Evolutionary conservation across 805 yeast genomes (phyloP).

Genomic region (Gaillardinia entomophila): DNA sequence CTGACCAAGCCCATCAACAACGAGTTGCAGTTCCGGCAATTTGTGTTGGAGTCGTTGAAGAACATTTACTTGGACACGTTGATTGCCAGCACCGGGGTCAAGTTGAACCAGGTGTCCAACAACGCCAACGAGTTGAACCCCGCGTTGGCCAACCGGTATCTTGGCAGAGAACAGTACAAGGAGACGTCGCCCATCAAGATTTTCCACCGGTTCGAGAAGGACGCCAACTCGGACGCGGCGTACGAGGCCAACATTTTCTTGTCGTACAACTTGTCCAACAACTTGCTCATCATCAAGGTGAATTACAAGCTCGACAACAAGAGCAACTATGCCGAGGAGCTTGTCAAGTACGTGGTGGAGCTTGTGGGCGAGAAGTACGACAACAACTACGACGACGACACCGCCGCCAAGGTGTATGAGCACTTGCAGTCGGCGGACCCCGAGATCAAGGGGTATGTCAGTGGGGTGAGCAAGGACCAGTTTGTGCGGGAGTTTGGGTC

Average conservation of each 20-base stretch:
- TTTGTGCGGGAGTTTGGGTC: not conserved
- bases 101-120: slow-evolving; percentile 20
- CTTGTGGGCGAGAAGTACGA: not conserved
- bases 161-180: slow-evolving; percentile 8
- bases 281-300: slow-evolving; percentile 15
- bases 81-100: slow-evolving; percentile 26
- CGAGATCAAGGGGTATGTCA: not conserved
- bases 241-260: slow-evolving; percentile 8
- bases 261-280: slow-evolving; percentile 13
- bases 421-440: not conserved
- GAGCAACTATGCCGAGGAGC: not conserved
- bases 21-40: slow-evolving; percentile 31
- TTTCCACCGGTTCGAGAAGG: slow-evolving; percentile 14
- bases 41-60: slow-evolving; percentile 27
- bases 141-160: slow-evolving; percentile 1
- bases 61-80: slow-evolving; percentile 35
- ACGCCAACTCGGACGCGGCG: slow-evolving; percentile 1
- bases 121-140: slow-evolving; percentile 4
- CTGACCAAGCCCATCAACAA: slow-evolving; percentile 8
- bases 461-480: not conserved
- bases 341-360: not conserved
- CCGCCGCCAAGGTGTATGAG: not conserved
- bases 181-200: slow-evolving; percentile 17
- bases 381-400: not conserved
- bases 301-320: slow-evolving; percentile 4